Percentiles rank a stretch among this genome's conserved stretches.
phyloP scores from a whole-genome alignment of 148 eudicot genomes.

The Dysphania ambrosioides region DNA sequence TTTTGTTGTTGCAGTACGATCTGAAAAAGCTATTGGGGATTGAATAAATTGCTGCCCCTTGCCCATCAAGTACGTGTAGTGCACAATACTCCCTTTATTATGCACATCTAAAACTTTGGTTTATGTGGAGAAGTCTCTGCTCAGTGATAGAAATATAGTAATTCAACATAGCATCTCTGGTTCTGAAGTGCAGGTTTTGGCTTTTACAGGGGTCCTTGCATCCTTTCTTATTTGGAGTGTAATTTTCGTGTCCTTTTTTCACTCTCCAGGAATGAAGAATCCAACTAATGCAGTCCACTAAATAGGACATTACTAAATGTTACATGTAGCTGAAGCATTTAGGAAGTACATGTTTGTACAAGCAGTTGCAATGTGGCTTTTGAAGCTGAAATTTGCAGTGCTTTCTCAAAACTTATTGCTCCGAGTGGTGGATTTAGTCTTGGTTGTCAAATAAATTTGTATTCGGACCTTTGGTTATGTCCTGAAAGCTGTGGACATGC shows the following conservation, averaged over 20 bases:
- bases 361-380: background rate
- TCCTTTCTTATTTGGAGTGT: background rate
- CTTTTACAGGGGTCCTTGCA: background rate
- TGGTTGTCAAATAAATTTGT: background rate
- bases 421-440: background rate
- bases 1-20: constrained; percentile 52
- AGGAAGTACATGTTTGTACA: background rate
- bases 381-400: background rate
- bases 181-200: background rate
- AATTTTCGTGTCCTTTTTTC: background rate
- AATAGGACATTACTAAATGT: background rate
- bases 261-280: background rate
- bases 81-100: background rate
- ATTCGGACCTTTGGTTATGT: background rate
- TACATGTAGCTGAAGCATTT: background rate
- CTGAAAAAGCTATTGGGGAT: constrained; percentile 49
- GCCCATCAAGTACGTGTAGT: background rate
- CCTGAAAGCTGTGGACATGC: background rate
- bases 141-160: background rate
- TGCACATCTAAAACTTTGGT: background rate
- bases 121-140: background rate
- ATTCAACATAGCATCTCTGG: background rate
- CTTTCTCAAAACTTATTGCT: background rate
- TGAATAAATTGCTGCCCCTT: constrained; percentile 9
- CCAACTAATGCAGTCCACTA: background rate